Evolutionary conservation across 805 yeast genomes (phyloP), one percentile per base, ranked within the genome.

Genomic region (Metschnikowia reukaufii): DNA sequence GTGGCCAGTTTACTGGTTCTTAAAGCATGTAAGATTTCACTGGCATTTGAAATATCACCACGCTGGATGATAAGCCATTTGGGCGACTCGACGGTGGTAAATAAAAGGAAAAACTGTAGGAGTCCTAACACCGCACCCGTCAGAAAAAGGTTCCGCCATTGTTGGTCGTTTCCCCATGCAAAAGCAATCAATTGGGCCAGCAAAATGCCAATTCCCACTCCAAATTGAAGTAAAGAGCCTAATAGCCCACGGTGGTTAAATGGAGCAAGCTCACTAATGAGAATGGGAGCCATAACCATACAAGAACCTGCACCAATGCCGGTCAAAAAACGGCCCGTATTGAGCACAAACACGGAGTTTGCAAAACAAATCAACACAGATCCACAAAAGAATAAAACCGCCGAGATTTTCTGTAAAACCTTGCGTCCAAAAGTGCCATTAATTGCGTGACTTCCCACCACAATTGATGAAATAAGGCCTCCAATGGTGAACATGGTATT

Each of bases 221-320:
- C 67, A 17, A 70, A 57, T 56, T 71, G 77, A 33, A 66, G 56
- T 29, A 70, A 54, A 2, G 73, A 60, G 0, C 77, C 77, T 51
- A 72, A 50, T 13, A 70, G 57, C n/a, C 77, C 77, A 17, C 74
- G 54, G 44, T 70, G 73, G 49, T 66, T 67, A 10, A 62, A 51
- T 0, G 76, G 75, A 0, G 76, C 60, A 15, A 72, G 45, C 48
- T 72, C 76, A 49, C 65, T 71, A 42, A 72, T 60, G 40, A 70
- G 56, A 36, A 72, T 64, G 5, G 76, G 76, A 12, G 75, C 63
- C 32, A 70, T 65, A n/a, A 70, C 69, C 46, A 70, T 60, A 3
- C 70, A 59, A 6, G 67, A 56, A 3, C 76, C 77, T 3, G 74
- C 72, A 3, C 66, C 75, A 15, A 71, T 17, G 2, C 76, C 77